Conservation (phyloP, 495 filamentous ascomycete species). For the Penicillium crystallinum region DNA sequence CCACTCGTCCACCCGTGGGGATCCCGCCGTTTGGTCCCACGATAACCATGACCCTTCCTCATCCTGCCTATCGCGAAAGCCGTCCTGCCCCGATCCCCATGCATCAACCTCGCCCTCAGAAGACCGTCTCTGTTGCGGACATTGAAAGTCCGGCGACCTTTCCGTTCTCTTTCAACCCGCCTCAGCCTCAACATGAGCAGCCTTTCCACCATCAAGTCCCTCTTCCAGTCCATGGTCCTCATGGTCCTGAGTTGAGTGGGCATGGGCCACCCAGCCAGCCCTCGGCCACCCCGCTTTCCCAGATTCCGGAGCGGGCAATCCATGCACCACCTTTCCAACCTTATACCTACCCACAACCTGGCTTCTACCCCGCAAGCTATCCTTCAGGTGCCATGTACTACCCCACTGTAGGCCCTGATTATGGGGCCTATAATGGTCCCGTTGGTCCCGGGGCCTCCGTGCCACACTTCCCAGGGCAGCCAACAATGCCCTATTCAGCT, state of each 20-base stretch:
- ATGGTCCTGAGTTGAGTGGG: slow-evolving; percentile 46
- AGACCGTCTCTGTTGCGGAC: slow-evolving; percentile 86
- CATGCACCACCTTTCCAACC: slow-evolving; percentile 92
- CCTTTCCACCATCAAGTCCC: slow-evolving; percentile 92
- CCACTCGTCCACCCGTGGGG: slow-evolving; percentile 37
- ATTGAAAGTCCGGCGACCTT: slow-evolving; percentile 81
- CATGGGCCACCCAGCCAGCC: slow-evolving; percentile 71
- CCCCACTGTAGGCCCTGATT: slow-evolving; percentile 37
- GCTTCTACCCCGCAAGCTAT: slow-evolving; percentile 59
- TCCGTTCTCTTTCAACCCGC: slow-evolving; percentile 60
- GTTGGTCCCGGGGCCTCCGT: slow-evolving; percentile 50
- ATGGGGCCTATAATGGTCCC: slow-evolving; percentile 35
- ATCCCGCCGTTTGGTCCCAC: slow-evolving; percentile 23
- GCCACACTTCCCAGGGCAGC: slow-evolving; percentile 50
- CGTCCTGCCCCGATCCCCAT: slow-evolving; percentile 72
- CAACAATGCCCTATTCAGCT: slow-evolving; percentile 36
- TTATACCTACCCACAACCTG: slow-evolving; percentile 54
- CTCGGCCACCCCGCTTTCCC: slow-evolving; percentile 84
- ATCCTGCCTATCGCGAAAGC: slow-evolving; percentile 73
- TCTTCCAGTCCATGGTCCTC: slow-evolving; percentile 54
- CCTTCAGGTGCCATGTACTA: slow-evolving; percentile 52
- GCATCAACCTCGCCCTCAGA: slow-evolving; percentile 95
- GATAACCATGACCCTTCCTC: slow-evolving; percentile 49
- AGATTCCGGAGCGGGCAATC: slow-evolving; percentile 90
- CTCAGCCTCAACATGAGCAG: slow-evolving; percentile 69